These are phyloP conservation scores for Haplographium delicatum DNA, from an alignment of 495 filamentous ascomycete genomes.

Conservation along the genomic window DNA sequence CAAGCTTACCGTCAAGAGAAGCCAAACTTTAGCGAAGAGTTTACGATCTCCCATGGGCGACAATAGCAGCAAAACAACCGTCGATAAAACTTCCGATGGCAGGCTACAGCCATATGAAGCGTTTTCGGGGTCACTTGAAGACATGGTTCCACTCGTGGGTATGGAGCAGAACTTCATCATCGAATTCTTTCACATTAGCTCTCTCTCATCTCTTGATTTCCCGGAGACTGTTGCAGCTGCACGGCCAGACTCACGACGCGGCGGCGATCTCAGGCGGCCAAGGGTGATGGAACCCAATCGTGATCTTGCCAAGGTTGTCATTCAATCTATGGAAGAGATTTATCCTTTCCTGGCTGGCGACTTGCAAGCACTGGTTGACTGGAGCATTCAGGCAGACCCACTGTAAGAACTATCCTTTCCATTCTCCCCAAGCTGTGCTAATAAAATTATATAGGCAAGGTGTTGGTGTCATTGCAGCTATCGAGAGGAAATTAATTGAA, in stretches of 20 bases:
- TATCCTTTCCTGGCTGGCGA: conserved; percentile 77
- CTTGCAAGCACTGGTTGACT: conserved; percentile 76
- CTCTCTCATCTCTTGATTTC: conserved; percentile 71
- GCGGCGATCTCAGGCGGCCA: conserved; percentile 63
- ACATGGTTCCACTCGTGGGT: conserved; percentile 71
- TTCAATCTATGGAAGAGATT: conserved; percentile 79
- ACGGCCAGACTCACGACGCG: conserved; percentile 59
- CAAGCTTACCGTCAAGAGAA: conserved; percentile 88
- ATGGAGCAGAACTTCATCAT: conserved; percentile 94
- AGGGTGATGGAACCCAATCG: conserved; percentile 80
- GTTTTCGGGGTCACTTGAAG: conserved; percentile 74
- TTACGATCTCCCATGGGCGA: conserved; percentile 66
- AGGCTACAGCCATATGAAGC: conserved; percentile 71
- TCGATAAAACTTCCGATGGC: conserved; percentile 62
- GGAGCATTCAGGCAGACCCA: conserved; percentile 74
- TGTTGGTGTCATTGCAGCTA: conserved; percentile 74
- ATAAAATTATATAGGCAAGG: conserved; percentile 57
- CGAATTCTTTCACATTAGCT: conserved; percentile 87
- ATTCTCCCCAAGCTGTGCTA: conserved; percentile 15
- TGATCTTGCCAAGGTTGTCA: conserved; percentile 69
- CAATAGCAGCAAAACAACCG: conserved; percentile 46
- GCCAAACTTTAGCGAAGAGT: conserved; percentile 71
- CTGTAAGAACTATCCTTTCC: conserved; percentile 35
- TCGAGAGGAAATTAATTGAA: conserved; percentile 70
- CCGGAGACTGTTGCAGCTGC: conserved; percentile 65